Percentiles rank a stretch among this genome's conserved stretches.
These are phyloP conservation scores for Gastrolobium villosum DNA, from an alignment of 306 rosid genomes.

Conservation along the genomic window DNA sequence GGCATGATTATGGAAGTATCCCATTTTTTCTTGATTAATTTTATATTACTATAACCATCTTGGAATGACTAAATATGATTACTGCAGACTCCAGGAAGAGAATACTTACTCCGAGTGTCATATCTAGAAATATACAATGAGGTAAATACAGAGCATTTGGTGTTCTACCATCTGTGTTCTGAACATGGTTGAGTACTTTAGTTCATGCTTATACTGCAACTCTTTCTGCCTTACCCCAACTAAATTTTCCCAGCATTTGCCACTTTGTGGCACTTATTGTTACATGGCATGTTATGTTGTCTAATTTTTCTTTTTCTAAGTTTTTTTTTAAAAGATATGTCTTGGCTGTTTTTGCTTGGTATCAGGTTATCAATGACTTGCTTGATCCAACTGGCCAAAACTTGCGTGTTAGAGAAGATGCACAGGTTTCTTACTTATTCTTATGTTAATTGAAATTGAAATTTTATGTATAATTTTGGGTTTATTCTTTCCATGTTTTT, in stretches of 20 bases:
- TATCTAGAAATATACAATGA: constrained; percentile 97
- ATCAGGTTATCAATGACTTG: constrained; percentile 97
- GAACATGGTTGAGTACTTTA: constrained; percentile 16
- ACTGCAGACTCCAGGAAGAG: constrained; percentile 98
- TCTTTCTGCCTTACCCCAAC: constrained; percentile 36
- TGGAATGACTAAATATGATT: constrained; percentile 43
- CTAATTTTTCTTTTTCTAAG: background rate
- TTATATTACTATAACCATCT: constrained; percentile 2
- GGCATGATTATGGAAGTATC: constrained; percentile 26
- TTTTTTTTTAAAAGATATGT: constrained; percentile 43
- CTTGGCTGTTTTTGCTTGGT: constrained; percentile 50
- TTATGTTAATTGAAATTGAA: constrained; percentile 25
- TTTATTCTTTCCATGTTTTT: constrained; percentile 19
- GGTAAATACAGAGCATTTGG: constrained; percentile 59
- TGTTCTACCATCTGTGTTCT: constrained; percentile 37
- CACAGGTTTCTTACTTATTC: constrained; percentile 73
- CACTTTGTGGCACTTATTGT: constrained; percentile 5
- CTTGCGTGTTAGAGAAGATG: constrained; percentile 99
- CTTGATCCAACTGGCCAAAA: constrained; percentile 99
- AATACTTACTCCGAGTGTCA: constrained; percentile 96
- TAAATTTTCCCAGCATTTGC: constrained; percentile 23
- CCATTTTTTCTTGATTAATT: constrained; percentile 16
- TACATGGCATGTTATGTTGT: constrained; percentile 11
- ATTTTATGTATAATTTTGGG: constrained; percentile 13
- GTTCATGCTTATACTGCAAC: background rate